phyloP scores from a whole-genome alignment of 495 filamentous ascomycete species.

The Choiromyces venosus region DNA sequence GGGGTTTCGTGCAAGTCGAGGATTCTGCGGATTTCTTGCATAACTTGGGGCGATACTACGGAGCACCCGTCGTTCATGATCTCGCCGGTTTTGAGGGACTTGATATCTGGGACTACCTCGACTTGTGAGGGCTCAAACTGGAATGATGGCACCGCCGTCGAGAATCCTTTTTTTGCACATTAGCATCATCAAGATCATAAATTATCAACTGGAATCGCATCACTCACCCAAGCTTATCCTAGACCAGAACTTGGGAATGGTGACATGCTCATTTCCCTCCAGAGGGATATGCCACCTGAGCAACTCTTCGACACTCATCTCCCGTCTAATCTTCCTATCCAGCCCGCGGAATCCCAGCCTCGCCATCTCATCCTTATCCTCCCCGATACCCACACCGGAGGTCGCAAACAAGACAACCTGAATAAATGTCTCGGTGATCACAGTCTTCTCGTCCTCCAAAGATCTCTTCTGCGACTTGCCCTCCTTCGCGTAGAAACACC shows the following conservation, averaged over 20 bases:
- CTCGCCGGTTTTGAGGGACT: slow-evolving; percentile 42
- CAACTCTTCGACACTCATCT: slow-evolving; percentile 31
- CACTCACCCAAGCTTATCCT: slow-evolving; percentile 35
- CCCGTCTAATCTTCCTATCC: slow-evolving; percentile 19
- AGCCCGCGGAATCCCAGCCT: slow-evolving; percentile 24
- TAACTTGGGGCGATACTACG: slow-evolving; percentile 61
- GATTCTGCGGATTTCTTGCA: slow-evolving; percentile 53
- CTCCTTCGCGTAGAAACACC: slow-evolving; percentile 31
- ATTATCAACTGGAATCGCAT: not conserved
- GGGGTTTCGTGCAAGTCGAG: slow-evolving; percentile 60
- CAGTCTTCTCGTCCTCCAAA: not conserved
- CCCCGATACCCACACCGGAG: slow-evolving; percentile 35
- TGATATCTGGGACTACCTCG: slow-evolving; percentile 37
- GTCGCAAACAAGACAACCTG: slow-evolving; percentile 37
- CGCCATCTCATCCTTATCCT: slow-evolving; percentile 4
- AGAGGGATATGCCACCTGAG: slow-evolving; percentile 41
- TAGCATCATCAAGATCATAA: not conserved
- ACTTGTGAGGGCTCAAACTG: slow-evolving; percentile 44
- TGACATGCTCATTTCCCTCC: slow-evolving; percentile 17
- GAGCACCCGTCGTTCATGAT: slow-evolving; percentile 84
- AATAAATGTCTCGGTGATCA: slow-evolving; percentile 8
- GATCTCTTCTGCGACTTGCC: slow-evolving; percentile 1
- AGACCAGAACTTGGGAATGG: slow-evolving; percentile 39
- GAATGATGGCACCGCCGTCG: slow-evolving; percentile 45
- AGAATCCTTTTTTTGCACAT: slow-evolving; percentile 31